Percentiles rank a stretch among this genome's conserved stretches.
Evolutionary conservation across 2,329 filamentous ascomycete species (phyloP).

Genomic region (Camillea tinctor): DNA sequence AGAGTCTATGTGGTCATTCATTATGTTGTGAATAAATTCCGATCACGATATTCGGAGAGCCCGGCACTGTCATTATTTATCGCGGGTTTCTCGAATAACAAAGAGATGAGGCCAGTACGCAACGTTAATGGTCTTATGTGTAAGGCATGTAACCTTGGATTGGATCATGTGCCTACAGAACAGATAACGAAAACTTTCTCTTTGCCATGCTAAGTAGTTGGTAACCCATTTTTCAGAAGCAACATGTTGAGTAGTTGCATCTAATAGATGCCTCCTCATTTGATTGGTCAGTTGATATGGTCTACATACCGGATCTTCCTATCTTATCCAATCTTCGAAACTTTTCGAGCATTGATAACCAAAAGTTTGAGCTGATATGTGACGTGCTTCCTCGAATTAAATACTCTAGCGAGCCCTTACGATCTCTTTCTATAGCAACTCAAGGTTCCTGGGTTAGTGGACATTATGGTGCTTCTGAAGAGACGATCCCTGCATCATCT

Average conservation of each 20-base stretch:
- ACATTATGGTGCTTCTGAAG: background rate
- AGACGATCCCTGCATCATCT: background rate
- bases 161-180: constrained; percentile 25
- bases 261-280: constrained; percentile 22
- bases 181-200: constrained; percentile 46
- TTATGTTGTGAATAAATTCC: constrained; percentile 59
- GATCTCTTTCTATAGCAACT: background rate
- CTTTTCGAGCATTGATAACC: constrained; percentile 31
- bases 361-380: constrained; percentile 35
- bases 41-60: constrained; percentile 54
- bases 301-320: constrained; percentile 39
- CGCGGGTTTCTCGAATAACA: constrained; percentile 55
- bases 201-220: constrained; percentile 59
- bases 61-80: constrained; percentile 59
- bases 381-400: constrained; percentile 40
- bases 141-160: constrained; percentile 48
- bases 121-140: constrained; percentile 55
- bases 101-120: constrained; percentile 55
- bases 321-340: constrained; percentile 30
- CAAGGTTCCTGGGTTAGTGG: background rate
- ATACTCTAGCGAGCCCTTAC: constrained; percentile 12
- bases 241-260: constrained; percentile 36
- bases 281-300: constrained; percentile 49
- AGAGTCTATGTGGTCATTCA: constrained; percentile 64
- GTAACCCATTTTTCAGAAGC: constrained; percentile 56